Base-by-base conservation (phyloP, 1,284 basidiomycete genomes). In the Tetrapyrgos nigripes region DNA sequence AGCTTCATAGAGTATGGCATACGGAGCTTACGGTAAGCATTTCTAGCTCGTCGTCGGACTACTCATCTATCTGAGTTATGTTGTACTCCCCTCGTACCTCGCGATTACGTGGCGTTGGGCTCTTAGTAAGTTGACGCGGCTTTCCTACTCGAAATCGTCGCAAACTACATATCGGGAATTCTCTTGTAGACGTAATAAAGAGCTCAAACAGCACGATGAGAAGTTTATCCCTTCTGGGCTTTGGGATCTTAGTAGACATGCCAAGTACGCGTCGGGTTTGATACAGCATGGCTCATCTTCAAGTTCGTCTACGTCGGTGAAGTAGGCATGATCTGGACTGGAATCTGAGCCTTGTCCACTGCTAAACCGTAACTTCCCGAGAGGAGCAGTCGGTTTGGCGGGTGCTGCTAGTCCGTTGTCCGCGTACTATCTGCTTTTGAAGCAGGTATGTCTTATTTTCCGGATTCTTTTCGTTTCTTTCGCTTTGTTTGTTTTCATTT, bases 121-220 rank as follows among this genome's bases (percentile, higher is more conserved):
- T 66, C 93, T 44, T 90, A n/a, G n/a, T n/a, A n/a, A n/a, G n/a
- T 86, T 73, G 77, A 79, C 1, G 72, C 76, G 3, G 89, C 87
- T 0, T 82, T 91, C 65, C 65, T 85, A 2, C 77, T 89, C 33
- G 89, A 93, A 69, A 78, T 85, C 9, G 70, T 84, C 43, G 88
- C 90, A 3, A 92, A 94, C 72, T 68, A n/a, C n/a, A n/a, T n/a
- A 74, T 48, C 90, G 93, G 73, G 94, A 94, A 73, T 76, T 81
- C 6, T 70, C 74, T 1, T 93, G 92, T 92, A 77, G 88, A 51
- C 73, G 73, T 24, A 82, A 78, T 3, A 89, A 87, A 68, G 77
- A 88, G n/a, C 77, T 76, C 13, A 89, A 89, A 66, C 75, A 87
- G 63, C 91, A 94, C 68, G 82, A 89, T 46, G 88, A 93, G 65